Conservation (phyloP, 164 flowering plant genomes). For the Brasenia schreberi region DNA sequence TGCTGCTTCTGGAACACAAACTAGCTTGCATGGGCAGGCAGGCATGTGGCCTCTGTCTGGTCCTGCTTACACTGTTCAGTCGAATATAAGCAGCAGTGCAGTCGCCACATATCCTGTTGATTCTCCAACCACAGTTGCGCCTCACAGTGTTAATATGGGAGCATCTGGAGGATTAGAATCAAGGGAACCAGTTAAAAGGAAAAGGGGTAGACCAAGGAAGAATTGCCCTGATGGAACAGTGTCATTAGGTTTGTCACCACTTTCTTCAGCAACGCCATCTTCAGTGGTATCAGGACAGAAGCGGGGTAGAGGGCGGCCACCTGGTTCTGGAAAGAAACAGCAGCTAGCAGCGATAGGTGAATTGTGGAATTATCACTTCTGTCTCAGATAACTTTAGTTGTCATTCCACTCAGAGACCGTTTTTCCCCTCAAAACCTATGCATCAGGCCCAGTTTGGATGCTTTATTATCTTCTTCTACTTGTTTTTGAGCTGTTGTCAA, state of each 20-base stretch:
- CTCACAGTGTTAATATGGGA: conserved; percentile 34
- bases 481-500: too few species aligned
- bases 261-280: conserved; percentile 10
- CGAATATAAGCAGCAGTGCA: conserved; percentile 36
- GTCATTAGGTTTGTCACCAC: conserved; percentile 25
- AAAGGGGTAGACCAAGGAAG: conserved; percentile 91
- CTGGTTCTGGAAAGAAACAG: conserved; percentile 76
- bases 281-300: conserved; percentile 30
- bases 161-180: conserved; percentile 21
- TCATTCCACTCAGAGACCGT: too few species aligned
- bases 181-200: conserved; percentile 38
- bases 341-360: conserved; percentile 67
- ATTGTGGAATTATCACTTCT: neutral
- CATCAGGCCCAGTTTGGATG: too few species aligned
- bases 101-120: conserved; percentile 39
- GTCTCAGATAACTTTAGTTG: too few species aligned
- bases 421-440: too few species aligned
- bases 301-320: conserved; percentile 94
- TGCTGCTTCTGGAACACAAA: conserved; percentile 29
- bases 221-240: conserved; percentile 79
- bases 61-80: conserved; percentile 21
- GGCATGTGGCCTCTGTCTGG: conserved; percentile 27
- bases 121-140: conserved; percentile 24
- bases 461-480: too few species aligned
- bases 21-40: conserved; percentile 33